phyloP scores from a whole-genome alignment of 768 basidiomycete genomes.

The Russula vinacea region DNA sequence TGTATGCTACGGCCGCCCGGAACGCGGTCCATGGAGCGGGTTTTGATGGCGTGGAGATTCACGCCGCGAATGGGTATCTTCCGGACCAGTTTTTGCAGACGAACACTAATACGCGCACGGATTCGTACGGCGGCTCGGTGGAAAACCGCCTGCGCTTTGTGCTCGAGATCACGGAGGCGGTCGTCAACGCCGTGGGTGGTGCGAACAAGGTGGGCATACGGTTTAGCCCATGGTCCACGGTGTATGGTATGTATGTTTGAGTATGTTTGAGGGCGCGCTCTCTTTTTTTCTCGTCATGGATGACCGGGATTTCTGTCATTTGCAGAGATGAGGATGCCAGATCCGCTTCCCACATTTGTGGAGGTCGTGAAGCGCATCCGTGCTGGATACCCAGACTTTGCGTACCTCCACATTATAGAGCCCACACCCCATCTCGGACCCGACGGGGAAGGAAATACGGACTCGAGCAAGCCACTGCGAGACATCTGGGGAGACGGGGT shows the following conservation, averaged over 20 bases:
- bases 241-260: background rate
- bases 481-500: constrained; percentile 30
- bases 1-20: constrained; percentile 38
- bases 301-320: too few relatives aligned
- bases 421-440: constrained; percentile 16
- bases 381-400: constrained; percentile 20
- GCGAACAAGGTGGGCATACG: constrained; percentile 39
- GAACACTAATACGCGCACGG: constrained; percentile 41
- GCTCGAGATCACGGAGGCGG: constrained; percentile 40
- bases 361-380: constrained; percentile 34
- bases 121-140: constrained; percentile 47
- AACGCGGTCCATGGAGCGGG: constrained; percentile 39
- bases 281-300: background rate
- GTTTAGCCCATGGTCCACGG: constrained; percentile 34
- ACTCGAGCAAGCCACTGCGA: constrained; percentile 32
- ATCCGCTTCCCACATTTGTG: constrained; percentile 34
- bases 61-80: constrained; percentile 36
- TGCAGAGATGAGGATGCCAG: constrained; percentile 24
- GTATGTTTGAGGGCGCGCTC: background rate
- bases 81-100: constrained; percentile 42
- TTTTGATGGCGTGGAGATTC: constrained; percentile 37
- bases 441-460: background rate
- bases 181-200: constrained; percentile 41
- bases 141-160: constrained; percentile 46
- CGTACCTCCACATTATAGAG: constrained; percentile 38